Evolutionary conservation across 441 rosid genomes (phyloP), one percentile per base, ranked within the genome.

Genomic region (Capsella rubella): DNA sequence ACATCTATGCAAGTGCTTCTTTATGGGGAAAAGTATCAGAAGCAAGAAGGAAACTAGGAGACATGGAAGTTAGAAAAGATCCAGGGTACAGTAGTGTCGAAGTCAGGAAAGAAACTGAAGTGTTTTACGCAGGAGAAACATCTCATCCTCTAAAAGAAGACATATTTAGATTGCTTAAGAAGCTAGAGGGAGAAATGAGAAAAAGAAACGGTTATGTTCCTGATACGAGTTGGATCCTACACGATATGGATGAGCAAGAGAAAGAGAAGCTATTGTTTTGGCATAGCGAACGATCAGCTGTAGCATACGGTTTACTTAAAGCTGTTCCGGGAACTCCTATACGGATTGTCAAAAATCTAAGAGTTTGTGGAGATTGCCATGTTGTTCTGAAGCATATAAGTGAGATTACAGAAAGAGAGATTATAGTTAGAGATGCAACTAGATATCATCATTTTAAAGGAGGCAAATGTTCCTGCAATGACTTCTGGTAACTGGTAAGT

Each of bases 261-360:
- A 89, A 90, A 79, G 92, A 90, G 53, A 84, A 83, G 70, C 87
- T 79, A 59, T 84, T 91, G 21, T 91, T 91, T 73, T 88, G 89
- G 92, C 97, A 91, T 68, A 88, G 97, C 51, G 95, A 91, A 77
- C 70, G 97, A 69, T 66, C 84, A 55, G 97, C 96, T 42, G 84
- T 90, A 55, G 96, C 97, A 6, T 92, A 84, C 68, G 94, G 93
- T 37, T 78, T 91, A 12, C 91, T 91, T 5, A 88, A 80, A 53
- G 76, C 82, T 27, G 87, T 87, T 71, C 84, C 81, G 0, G 95
- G 92, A 47, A 87, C 84, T 0, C 79, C 60, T 0, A 79, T 90
- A 67, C 58, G 92, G 16, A 83, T 89, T 42, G 90, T 89, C 77
- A 89, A 86, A 63, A 87, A 87, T 67, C 90, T 91, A 6, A 84